These are phyloP conservation scores for Serendipita sp. DNA, from an alignment of 1,284 basidiomycete genomes.

Conservation along the genomic window DNA sequence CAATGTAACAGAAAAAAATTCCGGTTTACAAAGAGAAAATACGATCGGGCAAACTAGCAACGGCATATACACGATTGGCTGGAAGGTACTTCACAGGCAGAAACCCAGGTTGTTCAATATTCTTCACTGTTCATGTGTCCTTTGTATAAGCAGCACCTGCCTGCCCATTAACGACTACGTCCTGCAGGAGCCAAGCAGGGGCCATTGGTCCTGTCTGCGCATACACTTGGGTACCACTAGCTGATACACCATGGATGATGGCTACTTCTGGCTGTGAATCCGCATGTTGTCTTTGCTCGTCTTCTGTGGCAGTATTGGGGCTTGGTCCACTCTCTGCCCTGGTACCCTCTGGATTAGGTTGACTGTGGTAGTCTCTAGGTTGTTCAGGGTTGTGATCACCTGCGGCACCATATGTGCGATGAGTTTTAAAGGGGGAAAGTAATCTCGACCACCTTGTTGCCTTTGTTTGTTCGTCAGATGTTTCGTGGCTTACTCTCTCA, in stretches of 20 bases:
- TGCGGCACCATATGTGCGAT: background rate
- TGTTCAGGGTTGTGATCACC: background rate
- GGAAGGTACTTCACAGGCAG: too few species aligned
- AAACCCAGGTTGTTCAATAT: too few species aligned
- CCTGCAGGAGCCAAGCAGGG: constrained; percentile 1
- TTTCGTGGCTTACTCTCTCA: background rate
- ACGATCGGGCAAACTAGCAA: too few species aligned
- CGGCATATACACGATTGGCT: too few species aligned
- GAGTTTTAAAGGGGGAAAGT: background rate
- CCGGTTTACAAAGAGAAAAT: too few species aligned
- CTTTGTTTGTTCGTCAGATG: background rate
- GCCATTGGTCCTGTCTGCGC: constrained; percentile 6
- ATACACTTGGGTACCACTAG: constrained; percentile 1
- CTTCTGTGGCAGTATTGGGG: background rate
- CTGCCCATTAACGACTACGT: background rate
- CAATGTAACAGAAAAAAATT: too few species aligned
- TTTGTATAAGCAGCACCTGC: background rate
- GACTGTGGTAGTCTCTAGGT: background rate
- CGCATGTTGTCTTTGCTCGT: background rate
- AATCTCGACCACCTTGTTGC: background rate
- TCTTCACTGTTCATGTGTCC: too few species aligned
- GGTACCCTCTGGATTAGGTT: background rate
- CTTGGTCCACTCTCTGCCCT: background rate
- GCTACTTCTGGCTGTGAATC: background rate
- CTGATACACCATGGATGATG: background rate